Evolutionary conservation across 202 grass and related monocot genomes (phyloP).

Genomic region (Panicum hallii): DNA sequence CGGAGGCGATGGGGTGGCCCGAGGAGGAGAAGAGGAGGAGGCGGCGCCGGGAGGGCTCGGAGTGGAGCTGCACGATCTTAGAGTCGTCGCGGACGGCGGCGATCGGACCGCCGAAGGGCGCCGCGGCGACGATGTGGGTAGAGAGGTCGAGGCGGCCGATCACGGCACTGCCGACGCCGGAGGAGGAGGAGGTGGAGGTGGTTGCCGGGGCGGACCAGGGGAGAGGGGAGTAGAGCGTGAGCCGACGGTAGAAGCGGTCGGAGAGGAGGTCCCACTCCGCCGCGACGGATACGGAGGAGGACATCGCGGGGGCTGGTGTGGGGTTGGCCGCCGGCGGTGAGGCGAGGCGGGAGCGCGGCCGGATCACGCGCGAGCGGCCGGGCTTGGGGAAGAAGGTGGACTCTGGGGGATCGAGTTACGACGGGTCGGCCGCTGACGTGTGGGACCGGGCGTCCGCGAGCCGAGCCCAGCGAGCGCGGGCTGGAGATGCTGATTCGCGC

Average conservation of each 20-base stretch:
- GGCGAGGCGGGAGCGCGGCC: slow-evolving; percentile 39
- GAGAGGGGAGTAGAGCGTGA: slow-evolving; percentile 59
- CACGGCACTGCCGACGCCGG: slow-evolving; percentile 45
- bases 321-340: slow-evolving; percentile 9
- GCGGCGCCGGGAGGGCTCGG: slow-evolving; percentile 92
- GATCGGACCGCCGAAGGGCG: slow-evolving; percentile 85
- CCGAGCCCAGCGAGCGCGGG: not conserved
- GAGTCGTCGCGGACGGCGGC: slow-evolving; percentile 95
- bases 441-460: not conserved
- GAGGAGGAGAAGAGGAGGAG: slow-evolving; percentile 87
- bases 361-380: slow-evolving; percentile 30
- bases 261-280: slow-evolving; percentile 98
- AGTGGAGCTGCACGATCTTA: slow-evolving; percentile 95
- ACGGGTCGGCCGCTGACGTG: not conserved
- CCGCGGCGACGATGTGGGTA: slow-evolving; percentile 71
- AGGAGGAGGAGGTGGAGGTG: slow-evolving; percentile 45
- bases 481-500: too few relatives aligned
- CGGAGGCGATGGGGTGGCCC: slow-evolving; percentile 70
- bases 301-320: slow-evolving; percentile 42
- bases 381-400: not conserved
- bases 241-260: slow-evolving; percentile 82
- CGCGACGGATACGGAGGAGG: slow-evolving; percentile 83
- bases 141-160: slow-evolving; percentile 86
- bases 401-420: not conserved
- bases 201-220: slow-evolving; percentile 59